A percentile compares a stretch with the other conserved stretches of the same genome.
Conservation (phyloP, 2,329 filamentous ascomycete genomes). For the Septoria petroselini region DNA sequence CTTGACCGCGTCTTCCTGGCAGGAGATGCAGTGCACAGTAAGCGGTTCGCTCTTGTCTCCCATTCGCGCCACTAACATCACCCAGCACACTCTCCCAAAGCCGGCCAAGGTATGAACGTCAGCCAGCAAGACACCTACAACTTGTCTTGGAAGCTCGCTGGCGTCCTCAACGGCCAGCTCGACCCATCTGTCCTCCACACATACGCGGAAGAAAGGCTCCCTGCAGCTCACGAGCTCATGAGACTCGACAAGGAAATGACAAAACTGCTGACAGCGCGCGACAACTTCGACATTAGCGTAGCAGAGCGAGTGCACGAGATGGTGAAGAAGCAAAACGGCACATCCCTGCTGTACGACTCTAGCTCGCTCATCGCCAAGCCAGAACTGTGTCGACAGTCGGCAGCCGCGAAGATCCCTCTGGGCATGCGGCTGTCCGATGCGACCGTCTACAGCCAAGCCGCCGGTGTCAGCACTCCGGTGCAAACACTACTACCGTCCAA, state of each 20-base stretch:
- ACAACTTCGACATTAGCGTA: neutral
- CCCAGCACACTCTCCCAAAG: conserved; percentile 34
- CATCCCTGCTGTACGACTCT: neutral
- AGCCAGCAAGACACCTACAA: conserved; percentile 37
- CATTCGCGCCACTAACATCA: neutral
- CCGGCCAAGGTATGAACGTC: conserved; percentile 42
- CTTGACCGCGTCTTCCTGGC: conserved; percentile 52
- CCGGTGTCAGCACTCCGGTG: conserved; percentile 5
- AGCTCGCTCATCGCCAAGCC: neutral
- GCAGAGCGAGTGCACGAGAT: conserved; percentile 12
- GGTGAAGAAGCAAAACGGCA: neutral
- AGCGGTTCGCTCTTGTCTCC: neutral
- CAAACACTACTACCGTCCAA: conserved; percentile 19
- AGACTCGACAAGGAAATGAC: conserved; percentile 23
- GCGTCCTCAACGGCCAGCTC: conserved; percentile 18
- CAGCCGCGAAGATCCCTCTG: conserved; percentile 1
- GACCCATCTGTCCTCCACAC: conserved; percentile 21
- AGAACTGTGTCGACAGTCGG: neutral
- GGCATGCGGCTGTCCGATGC: conserved; percentile 14
- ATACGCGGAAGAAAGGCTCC: conserved; percentile 25
- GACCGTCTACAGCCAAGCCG: conserved; percentile 18
- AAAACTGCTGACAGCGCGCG: conserved; percentile 21
- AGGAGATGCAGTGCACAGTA: conserved; percentile 38
- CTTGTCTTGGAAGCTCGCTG: conserved; percentile 27
- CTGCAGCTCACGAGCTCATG: conserved; percentile 26